Evolutionary conservation across 345 rosid species (phyloP).

Genomic region (Salix udensis): DNA sequence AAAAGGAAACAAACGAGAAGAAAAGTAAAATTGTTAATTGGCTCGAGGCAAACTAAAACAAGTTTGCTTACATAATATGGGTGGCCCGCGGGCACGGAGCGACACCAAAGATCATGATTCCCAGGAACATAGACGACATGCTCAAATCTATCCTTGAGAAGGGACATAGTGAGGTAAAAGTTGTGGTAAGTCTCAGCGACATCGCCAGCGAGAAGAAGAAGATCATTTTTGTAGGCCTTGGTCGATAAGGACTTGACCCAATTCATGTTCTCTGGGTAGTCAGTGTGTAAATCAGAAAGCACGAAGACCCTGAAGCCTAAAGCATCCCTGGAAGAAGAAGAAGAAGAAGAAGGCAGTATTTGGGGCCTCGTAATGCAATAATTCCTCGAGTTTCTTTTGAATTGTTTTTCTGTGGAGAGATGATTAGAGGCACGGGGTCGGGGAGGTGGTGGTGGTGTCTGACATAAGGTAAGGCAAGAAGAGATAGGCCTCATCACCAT

Average conservation of each 20-base stretch:
- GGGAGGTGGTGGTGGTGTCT: background rate
- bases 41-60: background rate
- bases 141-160: constrained; percentile 49
- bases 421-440: background rate
- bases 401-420: background rate
- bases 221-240: constrained; percentile 17
- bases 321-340: constrained; percentile 3
- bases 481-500: background rate
- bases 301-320: constrained; percentile 43
- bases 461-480: constrained; percentile 25
- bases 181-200: constrained; percentile 51
- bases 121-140: constrained; percentile 58
- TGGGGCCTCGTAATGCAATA: constrained; percentile 30
- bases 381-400: constrained; percentile 7
- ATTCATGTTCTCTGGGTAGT: constrained; percentile 51
- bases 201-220: constrained; percentile 56
- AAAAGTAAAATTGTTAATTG: too few relatives aligned
- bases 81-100: constrained; percentile 27
- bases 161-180: constrained; percentile 50
- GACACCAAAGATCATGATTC: constrained; percentile 70
- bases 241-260: constrained; percentile 52
- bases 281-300: constrained; percentile 61
- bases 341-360: constrained; percentile 2
- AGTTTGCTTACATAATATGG: constrained; percentile 33
- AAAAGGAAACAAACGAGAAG: too few relatives aligned